These are phyloP conservation scores for Cytospora schulzeri DNA, from an alignment of 2,329 filamentous ascomycete species.

Conservation along the genomic window DNA sequence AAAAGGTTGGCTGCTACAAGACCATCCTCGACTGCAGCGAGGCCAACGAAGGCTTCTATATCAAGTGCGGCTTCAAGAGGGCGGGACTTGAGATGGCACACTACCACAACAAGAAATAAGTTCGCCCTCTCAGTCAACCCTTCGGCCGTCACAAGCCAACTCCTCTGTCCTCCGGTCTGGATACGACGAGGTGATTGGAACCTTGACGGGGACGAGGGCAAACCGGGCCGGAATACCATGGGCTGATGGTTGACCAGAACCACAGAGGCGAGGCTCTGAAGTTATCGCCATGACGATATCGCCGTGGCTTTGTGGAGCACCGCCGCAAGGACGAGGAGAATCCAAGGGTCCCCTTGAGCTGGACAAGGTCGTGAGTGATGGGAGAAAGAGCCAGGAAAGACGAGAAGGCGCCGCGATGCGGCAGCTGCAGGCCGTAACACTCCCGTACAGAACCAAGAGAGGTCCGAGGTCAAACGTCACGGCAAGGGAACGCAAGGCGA, in stretches of 20 bases:
- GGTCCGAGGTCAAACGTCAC: neutral
- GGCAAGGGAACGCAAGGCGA: neutral
- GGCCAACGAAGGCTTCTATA: slow-evolving; percentile 94
- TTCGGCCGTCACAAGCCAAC: neutral
- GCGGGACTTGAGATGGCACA: slow-evolving; percentile 96
- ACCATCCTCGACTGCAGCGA: slow-evolving; percentile 96
- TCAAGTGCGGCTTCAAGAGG: slow-evolving; percentile 94
- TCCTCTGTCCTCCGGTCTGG: neutral
- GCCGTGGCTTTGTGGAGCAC: neutral
- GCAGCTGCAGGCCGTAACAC: neutral
- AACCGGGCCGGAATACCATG: neutral
- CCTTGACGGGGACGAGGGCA: neutral
- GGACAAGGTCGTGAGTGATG: neutral
- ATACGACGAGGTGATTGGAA: neutral
- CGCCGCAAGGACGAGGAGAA: neutral
- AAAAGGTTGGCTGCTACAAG: slow-evolving; percentile 93
- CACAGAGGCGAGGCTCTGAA: slow-evolving; percentile 25
- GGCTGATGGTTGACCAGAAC: slow-evolving; percentile 21
- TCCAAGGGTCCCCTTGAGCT: neutral
- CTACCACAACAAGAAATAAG: slow-evolving; percentile 67
- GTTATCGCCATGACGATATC: neutral
- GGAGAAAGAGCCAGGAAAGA: neutral
- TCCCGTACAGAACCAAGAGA: neutral
- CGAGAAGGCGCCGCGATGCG: neutral
- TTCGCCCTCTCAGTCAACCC: slow-evolving; percentile 5